phyloP scores from a whole-genome alignment of 2,329 filamentous ascomycete genomes.

The Blumeriella jaapii region DNA sequence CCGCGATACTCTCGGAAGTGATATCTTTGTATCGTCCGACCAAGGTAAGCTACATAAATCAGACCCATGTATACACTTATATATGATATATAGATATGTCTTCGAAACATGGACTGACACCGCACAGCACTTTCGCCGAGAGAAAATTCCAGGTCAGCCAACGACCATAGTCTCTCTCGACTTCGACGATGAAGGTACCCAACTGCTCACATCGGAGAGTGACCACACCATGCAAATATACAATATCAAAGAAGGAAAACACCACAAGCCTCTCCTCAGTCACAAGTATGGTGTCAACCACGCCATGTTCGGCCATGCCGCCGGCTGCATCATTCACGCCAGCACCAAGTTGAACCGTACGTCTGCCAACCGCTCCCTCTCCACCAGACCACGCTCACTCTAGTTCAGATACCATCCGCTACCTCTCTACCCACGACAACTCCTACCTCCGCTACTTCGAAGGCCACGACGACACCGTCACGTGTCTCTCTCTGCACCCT shows the following conservation, averaged over 20 bases:
- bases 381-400: constrained; percentile 2
- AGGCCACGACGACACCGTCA: constrained; percentile 78
- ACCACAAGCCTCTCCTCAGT: constrained; percentile 79
- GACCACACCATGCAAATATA: constrained; percentile 95
- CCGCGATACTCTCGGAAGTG: constrained; percentile 63
- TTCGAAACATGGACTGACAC: constrained; percentile 7
- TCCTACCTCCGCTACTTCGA: constrained; percentile 93
- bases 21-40: constrained; percentile 68
- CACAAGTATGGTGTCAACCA: constrained; percentile 96
- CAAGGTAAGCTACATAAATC: constrained; percentile 44
- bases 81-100: too few relatives aligned
- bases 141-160: constrained; percentile 26
- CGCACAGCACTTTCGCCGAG: constrained; percentile 45
- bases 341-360: constrained; percentile 87
- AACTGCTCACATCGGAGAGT: constrained; percentile 80
- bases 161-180: constrained; percentile 79
- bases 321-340: constrained; percentile 79
- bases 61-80: too few relatives aligned
- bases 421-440: constrained; percentile 88
- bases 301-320: constrained; percentile 87
- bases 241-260: constrained; percentile 80
- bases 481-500: constrained; percentile 72
- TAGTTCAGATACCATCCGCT: constrained; percentile 62
- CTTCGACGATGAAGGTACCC: constrained; percentile 91
- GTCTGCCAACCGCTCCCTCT: too few relatives aligned